Percentiles rank a stretch among this genome's conserved stretches.
Conservation (phyloP, 768 basidiomycete genomes). For the Termitomyces sp. region DNA sequence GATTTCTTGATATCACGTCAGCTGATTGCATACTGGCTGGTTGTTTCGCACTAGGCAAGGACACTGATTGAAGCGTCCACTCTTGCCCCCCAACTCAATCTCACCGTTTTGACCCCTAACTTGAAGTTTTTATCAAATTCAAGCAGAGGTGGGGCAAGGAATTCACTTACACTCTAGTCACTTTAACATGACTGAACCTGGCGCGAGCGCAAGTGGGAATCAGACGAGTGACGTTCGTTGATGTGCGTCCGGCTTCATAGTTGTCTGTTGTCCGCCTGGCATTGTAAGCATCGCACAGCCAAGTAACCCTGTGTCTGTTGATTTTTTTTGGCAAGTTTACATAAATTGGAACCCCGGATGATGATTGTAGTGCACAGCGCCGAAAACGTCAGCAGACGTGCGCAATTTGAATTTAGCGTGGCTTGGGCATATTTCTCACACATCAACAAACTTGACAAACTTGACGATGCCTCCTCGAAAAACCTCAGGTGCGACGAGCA, state of each 20-base stretch:
- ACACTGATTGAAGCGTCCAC: too few species aligned
- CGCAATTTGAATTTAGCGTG: background rate
- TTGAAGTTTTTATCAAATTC: background rate
- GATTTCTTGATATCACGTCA: background rate
- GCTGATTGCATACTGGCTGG: background rate
- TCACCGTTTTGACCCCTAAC: background rate
- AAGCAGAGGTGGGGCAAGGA: background rate
- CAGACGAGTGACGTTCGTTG: background rate
- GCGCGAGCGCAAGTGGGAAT: background rate
- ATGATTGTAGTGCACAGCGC: background rate
- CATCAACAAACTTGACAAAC: conserved; percentile 16
- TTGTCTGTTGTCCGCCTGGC: background rate
- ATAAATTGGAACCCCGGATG: background rate
- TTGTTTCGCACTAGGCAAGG: background rate
- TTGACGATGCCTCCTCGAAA: conserved; percentile 33
- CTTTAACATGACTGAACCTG: background rate
- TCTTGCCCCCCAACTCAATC: too few species aligned
- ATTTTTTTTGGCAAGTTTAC: background rate
- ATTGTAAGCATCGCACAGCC: background rate
- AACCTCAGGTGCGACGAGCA: conserved; percentile 27
- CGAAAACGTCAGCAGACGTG: conserved; percentile 1
- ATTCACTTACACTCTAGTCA: background rate
- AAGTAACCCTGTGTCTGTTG: background rate
- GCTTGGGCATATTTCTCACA: conserved; percentile 10
- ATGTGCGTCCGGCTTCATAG: background rate